Percentiles rank a stretch among this genome's conserved stretches.
phyloP scores from a whole-genome alignment of 768 basidiomycete species.

The Leccinum pellstonianum region DNA sequence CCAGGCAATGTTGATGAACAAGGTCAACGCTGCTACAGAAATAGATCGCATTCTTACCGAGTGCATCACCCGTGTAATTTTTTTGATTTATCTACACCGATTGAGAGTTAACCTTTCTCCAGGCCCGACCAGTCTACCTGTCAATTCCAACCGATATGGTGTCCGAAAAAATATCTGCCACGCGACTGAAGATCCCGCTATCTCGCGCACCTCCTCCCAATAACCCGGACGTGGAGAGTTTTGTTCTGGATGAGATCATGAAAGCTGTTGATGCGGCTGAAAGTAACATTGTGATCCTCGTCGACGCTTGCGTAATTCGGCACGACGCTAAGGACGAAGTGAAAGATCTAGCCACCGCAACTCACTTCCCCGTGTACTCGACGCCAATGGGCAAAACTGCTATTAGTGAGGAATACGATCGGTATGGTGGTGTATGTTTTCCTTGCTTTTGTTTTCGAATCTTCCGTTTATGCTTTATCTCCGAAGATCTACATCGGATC shows the following conservation, averaged over 20 bases:
- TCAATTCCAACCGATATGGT: conserved; percentile 84
- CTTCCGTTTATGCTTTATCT: neutral
- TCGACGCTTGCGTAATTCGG: conserved; percentile 78
- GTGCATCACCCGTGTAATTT: conserved; percentile 54
- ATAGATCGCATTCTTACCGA: conserved; percentile 79
- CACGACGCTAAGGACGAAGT: conserved; percentile 66
- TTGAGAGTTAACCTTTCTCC: neutral
- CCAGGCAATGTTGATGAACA: conserved; percentile 57
- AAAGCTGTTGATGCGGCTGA: conserved; percentile 59
- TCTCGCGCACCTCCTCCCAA: conserved; percentile 49
- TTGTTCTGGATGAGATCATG: conserved; percentile 72
- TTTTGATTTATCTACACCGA: neutral
- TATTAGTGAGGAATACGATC: conserved; percentile 64
- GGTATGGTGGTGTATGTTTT: conserved; percentile 74
- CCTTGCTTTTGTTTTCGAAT: neutral
- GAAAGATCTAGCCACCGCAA: conserved; percentile 58
- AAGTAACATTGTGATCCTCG: conserved; percentile 66
- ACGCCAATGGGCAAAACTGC: conserved; percentile 83
- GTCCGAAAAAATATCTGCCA: conserved; percentile 60
- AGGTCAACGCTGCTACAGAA: conserved; percentile 55
- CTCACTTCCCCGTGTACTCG: conserved; percentile 70
- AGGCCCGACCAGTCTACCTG: conserved; percentile 87
- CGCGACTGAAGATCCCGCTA: conserved; percentile 60
- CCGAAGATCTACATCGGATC: conserved; percentile 73
- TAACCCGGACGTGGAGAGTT: conserved; percentile 57